These are phyloP conservation scores for Cordyceps cateniannulata DNA, from an alignment of 2,329 filamentous ascomycete genomes.

Conservation along the genomic window DNA sequence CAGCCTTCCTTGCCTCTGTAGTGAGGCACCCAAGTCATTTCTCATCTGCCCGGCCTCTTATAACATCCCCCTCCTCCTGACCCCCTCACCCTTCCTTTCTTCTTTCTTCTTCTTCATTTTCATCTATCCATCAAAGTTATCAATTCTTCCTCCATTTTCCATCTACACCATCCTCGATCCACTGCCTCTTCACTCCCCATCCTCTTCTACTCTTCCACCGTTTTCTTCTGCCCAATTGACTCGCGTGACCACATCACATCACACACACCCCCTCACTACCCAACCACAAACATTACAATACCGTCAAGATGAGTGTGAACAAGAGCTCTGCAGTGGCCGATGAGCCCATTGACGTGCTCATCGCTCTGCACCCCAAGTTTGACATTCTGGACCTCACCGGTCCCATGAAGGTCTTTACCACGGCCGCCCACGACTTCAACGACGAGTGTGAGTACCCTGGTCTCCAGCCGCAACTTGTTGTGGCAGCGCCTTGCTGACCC, in stretches of 20 bases:
- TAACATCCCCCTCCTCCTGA: constrained; percentile 8
- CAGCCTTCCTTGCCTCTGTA: neutral
- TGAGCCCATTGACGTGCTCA: constrained; percentile 54
- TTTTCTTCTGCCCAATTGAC: constrained; percentile 10
- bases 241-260: constrained; percentile 2
- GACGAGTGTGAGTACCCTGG: constrained; percentile 40
- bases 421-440: constrained; percentile 46
- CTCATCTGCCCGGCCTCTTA: neutral
- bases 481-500: constrained; percentile 4
- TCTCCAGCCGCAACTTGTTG: neutral
- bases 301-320: constrained; percentile 47
- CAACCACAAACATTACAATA: constrained; percentile 20
- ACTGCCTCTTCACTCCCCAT: constrained; percentile 15
- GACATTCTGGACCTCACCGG: constrained; percentile 53
- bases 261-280: constrained; percentile 4
- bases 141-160: constrained; percentile 11
- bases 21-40: constrained; percentile 9
- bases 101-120: constrained; percentile 6
- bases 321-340: constrained; percentile 54
- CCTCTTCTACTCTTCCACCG: neutral
- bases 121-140: constrained; percentile 6
- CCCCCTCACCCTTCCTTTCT: constrained; percentile 4
- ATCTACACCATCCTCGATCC: constrained; percentile 19
- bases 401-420: constrained; percentile 44
- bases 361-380: constrained; percentile 55